Percentiles rank a stretch among this genome's conserved stretches.
Conservation (phyloP, 495 filamentous ascomycete genomes). For the Neurospora africana region DNA sequence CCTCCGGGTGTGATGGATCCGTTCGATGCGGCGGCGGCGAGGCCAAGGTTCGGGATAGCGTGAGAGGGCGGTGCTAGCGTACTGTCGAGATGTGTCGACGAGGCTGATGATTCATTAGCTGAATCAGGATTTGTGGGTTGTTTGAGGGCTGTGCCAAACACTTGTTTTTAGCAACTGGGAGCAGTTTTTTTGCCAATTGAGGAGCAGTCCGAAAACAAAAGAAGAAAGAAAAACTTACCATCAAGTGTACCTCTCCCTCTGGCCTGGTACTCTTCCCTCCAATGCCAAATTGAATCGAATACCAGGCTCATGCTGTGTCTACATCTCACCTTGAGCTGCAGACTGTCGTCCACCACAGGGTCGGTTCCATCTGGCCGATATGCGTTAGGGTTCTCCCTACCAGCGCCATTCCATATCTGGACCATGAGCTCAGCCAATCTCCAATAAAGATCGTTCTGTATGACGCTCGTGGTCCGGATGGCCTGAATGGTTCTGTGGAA, state of each 20-base stretch:
- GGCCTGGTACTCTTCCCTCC: slow-evolving; percentile 78
- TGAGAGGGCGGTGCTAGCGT: slow-evolving; percentile 38
- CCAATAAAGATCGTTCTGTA: slow-evolving; percentile 75
- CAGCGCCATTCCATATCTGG: slow-evolving; percentile 78
- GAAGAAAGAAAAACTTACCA: slow-evolving; percentile 44
- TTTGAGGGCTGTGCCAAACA: slow-evolving; percentile 50
- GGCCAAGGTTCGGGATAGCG: slow-evolving; percentile 17
- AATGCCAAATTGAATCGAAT: slow-evolving; percentile 87
- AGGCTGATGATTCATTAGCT: slow-evolving; percentile 59
- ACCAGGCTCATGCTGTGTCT: slow-evolving; percentile 90
- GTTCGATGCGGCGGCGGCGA: slow-evolving; percentile 27
- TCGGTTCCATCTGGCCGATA: slow-evolving; percentile 29
- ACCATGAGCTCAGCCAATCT: slow-evolving; percentile 81
- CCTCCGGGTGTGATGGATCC: slow-evolving; percentile 37
- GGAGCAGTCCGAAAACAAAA: slow-evolving; percentile 1
- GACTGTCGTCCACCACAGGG: slow-evolving; percentile 51
- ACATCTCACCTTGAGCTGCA: slow-evolving; percentile 79
- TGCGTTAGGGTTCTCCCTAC: slow-evolving; percentile 37
- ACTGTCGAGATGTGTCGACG: slow-evolving; percentile 49
- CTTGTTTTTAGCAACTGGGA: slow-evolving; percentile 25
- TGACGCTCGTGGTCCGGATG: slow-evolving; percentile 67
- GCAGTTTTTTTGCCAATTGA: slow-evolving; percentile 6
- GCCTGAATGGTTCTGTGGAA: slow-evolving; percentile 69
- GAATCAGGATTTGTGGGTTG: slow-evolving; percentile 82
- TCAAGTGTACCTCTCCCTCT: slow-evolving; percentile 69